Percentiles rank a stretch among this genome's conserved stretches.
phyloP scores from a whole-genome alignment of 805 yeast species.

The Candida boleticola region DNA sequence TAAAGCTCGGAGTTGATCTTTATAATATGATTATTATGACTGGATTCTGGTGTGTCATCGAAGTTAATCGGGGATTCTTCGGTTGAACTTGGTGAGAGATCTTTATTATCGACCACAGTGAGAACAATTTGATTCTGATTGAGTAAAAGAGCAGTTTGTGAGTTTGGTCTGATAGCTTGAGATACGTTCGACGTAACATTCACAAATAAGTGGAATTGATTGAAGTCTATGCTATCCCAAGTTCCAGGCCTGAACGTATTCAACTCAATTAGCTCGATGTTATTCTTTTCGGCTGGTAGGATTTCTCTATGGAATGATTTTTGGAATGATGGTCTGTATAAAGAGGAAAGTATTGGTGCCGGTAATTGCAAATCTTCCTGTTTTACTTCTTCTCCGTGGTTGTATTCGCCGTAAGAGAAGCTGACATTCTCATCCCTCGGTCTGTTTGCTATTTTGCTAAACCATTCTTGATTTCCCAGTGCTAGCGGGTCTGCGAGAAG shows the following conservation, averaged over 20 bases:
- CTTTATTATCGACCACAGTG: conserved; percentile 37
- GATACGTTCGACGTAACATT: conserved; percentile 21
- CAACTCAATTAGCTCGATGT: conserved; percentile 22
- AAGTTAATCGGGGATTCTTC: conserved; percentile 27
- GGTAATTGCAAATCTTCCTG: conserved; percentile 10
- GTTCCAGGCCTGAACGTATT: conserved; percentile 10
- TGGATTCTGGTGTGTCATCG: conserved; percentile 8
- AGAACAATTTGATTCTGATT: conserved; percentile 23
- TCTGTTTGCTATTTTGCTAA: conserved; percentile 21
- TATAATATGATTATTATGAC: conserved; percentile 23
- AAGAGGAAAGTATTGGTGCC: conserved; percentile 30
- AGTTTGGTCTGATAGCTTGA: conserved; percentile 8
- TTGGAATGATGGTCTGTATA: conserved; percentile 22
- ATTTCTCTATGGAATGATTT: conserved; percentile 6
- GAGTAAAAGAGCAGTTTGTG: conserved; percentile 10
- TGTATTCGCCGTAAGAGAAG: conserved; percentile 16
- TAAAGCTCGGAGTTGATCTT: conserved; percentile 30
- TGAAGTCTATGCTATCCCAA: neutral
- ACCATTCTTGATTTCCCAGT: conserved; percentile 30
- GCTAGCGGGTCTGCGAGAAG: conserved; percentile 43
- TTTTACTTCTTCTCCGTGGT: neutral
- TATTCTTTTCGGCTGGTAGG: conserved; percentile 11
- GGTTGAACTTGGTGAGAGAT: conserved; percentile 34
- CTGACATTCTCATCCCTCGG: conserved; percentile 15
- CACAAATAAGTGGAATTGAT: conserved; percentile 21